phyloP scores from a whole-genome alignment of 257 asterid genomes.

The Vinca minor region DNA sequence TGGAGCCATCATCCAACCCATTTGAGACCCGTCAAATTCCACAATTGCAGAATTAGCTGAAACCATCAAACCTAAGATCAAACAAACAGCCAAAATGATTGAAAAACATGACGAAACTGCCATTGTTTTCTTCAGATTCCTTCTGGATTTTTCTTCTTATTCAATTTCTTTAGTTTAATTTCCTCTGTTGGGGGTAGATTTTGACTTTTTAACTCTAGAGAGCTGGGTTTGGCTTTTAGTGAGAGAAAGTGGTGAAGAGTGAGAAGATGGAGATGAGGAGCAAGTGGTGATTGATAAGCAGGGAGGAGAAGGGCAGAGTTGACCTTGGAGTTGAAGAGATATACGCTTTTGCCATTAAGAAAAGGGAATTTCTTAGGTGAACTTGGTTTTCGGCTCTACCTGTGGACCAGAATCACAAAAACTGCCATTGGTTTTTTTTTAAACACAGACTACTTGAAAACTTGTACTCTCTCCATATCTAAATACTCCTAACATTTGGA shows the following conservation, averaged over 20 bases:
- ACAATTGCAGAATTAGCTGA: constrained; percentile 40
- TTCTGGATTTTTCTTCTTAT: too few relatives aligned
- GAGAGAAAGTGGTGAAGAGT: neutral
- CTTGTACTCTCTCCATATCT: too few relatives aligned
- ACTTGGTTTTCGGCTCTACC: too few relatives aligned
- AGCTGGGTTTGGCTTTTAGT: neutral
- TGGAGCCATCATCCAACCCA: constrained; percentile 52
- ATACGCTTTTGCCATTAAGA: constrained; percentile 25
- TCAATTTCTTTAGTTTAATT: neutral
- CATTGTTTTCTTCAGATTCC: too few relatives aligned
- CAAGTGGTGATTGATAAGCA: constrained; percentile 15
- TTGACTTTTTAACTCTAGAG: too few relatives aligned
- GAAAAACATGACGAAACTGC: constrained; percentile 6
- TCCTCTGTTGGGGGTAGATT: neutral
- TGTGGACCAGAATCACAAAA: too few relatives aligned
- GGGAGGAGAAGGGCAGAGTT: neutral
- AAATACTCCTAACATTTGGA: too few relatives aligned
- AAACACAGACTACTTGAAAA: too few relatives aligned
- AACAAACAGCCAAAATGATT: constrained; percentile 1
- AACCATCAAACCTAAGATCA: constrained; percentile 10
- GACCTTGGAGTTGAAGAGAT: constrained; percentile 2
- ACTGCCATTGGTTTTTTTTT: too few relatives aligned
- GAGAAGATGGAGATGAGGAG: neutral
- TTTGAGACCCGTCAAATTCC: constrained; percentile 23
- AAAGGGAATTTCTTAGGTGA: too few relatives aligned